Percentiles rank a stretch among this genome's conserved stretches.
These are phyloP conservation scores for Cyanidioschyzon merolae DNA, from an alignment of 23 red algal genomes.

Conservation along the genomic window DNA sequence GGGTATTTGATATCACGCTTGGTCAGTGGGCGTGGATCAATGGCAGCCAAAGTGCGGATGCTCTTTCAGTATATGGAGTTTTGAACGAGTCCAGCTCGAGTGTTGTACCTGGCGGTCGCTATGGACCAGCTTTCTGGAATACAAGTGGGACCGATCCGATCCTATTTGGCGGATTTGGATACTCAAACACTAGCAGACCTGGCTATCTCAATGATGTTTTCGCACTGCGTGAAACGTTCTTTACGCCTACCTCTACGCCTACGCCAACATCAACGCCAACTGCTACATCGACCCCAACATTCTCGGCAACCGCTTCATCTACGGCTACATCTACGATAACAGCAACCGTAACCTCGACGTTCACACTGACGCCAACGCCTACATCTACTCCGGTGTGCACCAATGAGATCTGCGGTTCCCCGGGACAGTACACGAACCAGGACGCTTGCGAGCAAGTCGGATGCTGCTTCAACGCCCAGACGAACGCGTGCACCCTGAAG, in stretches of 20 bases:
- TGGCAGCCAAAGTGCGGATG: background rate
- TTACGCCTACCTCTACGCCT: background rate
- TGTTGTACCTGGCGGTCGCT: background rate
- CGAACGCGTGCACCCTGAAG: background rate
- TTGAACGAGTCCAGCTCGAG: background rate
- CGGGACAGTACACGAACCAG: constrained; percentile 11
- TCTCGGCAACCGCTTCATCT: background rate
- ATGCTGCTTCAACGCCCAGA: constrained; percentile 1
- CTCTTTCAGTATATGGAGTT: background rate
- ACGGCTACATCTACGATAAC: background rate
- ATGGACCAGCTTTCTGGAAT: background rate
- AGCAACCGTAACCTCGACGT: no score
- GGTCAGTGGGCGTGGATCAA: background rate
- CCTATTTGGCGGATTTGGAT: constrained; percentile 5
- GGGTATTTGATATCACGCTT: background rate
- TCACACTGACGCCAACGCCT: no score
- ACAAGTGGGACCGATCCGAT: background rate
- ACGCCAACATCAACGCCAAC: constrained; percentile 11
- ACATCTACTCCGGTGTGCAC: constrained; percentile 10
- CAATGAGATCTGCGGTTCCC: background rate
- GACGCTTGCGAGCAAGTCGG: constrained; percentile 13
- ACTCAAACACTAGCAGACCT: background rate
- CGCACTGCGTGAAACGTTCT: background rate
- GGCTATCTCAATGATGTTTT: constrained; percentile 8
- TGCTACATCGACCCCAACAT: background rate